These are phyloP conservation scores for Nepenthes alata DNA, from an alignment of 179 eudicot species.

Conservation along the genomic window DNA sequence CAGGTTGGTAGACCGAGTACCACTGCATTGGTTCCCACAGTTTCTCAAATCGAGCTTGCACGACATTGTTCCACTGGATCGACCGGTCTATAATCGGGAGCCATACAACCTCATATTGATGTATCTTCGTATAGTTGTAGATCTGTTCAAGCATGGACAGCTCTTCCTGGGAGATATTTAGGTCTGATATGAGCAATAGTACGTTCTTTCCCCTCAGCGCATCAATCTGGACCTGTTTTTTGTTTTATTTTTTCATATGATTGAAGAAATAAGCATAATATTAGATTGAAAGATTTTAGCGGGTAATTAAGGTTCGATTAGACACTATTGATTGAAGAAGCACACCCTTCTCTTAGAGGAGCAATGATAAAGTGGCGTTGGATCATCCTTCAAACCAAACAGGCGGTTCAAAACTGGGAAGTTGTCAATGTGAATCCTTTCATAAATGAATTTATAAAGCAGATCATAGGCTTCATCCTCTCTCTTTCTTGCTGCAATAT, in stretches of 20 bases:
- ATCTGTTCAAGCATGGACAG: constrained; percentile 46
- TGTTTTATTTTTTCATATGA: too few relatives aligned
- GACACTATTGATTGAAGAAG: not conserved
- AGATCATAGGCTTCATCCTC: constrained; percentile 28
- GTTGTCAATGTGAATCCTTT: constrained; percentile 47
- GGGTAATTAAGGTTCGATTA: not conserved
- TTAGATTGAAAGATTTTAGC: too few relatives aligned
- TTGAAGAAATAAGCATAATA: not conserved
- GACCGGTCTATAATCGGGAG: constrained; percentile 42
- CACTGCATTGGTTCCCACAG: constrained; percentile 50
- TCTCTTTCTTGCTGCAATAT: constrained; percentile 34
- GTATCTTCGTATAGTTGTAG: constrained; percentile 39
- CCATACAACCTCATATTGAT: constrained; percentile 59
- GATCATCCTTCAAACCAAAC: constrained; percentile 28
- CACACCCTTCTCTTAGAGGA: constrained; percentile 32
- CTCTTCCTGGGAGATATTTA: constrained; percentile 48
- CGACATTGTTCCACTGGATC: constrained; percentile 25
- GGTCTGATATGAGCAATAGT: constrained; percentile 45
- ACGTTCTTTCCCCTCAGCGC: constrained; percentile 43
- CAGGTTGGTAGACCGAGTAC: constrained; percentile 52
- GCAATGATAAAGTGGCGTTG: constrained; percentile 36
- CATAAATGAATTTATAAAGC: constrained; percentile 18
- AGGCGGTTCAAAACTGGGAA: constrained; percentile 40
- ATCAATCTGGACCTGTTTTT: constrained; percentile 37
- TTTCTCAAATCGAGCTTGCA: constrained; percentile 30